phyloP scores from a whole-genome alignment of 768 basidiomycete species.

The Mycena leptocephala region DNA sequence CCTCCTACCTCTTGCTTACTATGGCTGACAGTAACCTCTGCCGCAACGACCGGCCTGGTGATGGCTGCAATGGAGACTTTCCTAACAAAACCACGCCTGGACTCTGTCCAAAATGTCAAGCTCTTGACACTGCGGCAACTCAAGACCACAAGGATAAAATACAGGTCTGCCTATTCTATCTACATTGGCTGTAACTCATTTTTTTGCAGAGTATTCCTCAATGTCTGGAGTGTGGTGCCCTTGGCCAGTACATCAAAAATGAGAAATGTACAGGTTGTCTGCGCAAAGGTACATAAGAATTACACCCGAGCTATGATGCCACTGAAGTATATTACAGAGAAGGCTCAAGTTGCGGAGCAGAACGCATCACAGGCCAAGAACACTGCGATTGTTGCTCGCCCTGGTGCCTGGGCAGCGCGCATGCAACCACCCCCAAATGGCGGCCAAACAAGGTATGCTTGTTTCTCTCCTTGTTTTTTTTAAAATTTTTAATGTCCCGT shows the following conservation, averaged over 20 bases:
- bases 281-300: background rate
- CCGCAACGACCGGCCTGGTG: background rate
- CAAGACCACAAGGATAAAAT: background rate
- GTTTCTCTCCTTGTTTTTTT: background rate
- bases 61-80: background rate
- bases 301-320: too few species aligned
- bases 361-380: background rate
- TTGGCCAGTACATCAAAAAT: background rate
- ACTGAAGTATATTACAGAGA: background rate
- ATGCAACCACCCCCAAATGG: background rate
- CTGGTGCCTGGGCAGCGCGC: background rate
- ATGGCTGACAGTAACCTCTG: background rate
- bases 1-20: background rate
- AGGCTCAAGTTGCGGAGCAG: background rate
- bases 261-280: background rate
- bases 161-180: too few species aligned
- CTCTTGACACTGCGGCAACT: background rate
- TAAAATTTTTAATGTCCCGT: background rate
- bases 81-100: background rate
- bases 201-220: background rate
- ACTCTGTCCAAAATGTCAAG: background rate
- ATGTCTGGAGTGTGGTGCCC: background rate
- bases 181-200: background rate
- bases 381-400: background rate
- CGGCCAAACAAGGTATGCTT: background rate